phyloP scores from a whole-genome alignment of 2,329 filamentous ascomycete species.

The Epichloe festucae region DNA sequence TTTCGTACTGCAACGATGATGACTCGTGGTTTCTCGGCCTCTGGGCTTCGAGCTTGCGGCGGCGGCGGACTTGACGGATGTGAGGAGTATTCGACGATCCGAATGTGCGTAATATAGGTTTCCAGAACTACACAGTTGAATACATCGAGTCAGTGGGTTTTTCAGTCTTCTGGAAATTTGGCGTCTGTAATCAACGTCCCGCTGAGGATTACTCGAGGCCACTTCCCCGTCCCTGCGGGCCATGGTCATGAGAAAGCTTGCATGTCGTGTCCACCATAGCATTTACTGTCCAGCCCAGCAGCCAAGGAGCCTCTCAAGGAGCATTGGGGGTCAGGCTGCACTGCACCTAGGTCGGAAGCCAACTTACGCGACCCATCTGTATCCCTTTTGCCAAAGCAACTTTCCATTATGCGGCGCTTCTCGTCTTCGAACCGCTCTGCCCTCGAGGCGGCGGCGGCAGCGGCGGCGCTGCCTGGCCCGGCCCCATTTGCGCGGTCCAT shows the following conservation, averaged over 20 bases:
- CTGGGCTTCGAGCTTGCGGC: constrained; percentile 53
- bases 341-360: not conserved
- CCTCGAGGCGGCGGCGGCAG: constrained; percentile 22
- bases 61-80: constrained; percentile 78
- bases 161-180: not conserved
- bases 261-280: not conserved
- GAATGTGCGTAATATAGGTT: constrained; percentile 96
- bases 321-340: not conserved
- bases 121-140: constrained; percentile 36
- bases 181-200: not conserved
- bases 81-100: constrained; percentile 73
- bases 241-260: not conserved
- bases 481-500: constrained; percentile 29
- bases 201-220: not conserved
- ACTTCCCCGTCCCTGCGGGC: too few relatives aligned
- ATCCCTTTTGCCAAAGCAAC: constrained; percentile 88
- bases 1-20: constrained; percentile 90
- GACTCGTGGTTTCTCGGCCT: constrained; percentile 75
- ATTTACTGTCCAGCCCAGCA: not conserved
- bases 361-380: constrained; percentile 69
- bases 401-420: constrained; percentile 86
- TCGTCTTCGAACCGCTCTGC: constrained; percentile 94
- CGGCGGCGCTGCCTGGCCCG: constrained; percentile 21
- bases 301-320: not conserved
- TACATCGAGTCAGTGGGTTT: constrained; percentile 6